Conservation (phyloP, 306 rosid genomes). For the Psophocarpus tetragonolobus region DNA sequence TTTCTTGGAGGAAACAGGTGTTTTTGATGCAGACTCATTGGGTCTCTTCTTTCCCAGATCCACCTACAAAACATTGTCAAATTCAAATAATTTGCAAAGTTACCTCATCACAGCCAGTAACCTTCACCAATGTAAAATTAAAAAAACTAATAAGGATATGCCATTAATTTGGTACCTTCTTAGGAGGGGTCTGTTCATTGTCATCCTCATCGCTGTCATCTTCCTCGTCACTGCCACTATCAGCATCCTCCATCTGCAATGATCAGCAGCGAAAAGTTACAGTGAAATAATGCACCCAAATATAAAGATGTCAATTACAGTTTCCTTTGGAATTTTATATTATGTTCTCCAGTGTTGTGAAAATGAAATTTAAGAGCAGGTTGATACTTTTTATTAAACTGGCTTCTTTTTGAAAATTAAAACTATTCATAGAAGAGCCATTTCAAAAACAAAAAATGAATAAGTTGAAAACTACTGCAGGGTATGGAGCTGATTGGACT, state of each 20-base stretch:
- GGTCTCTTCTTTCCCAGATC: slow-evolving; percentile 66
- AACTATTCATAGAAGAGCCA: background rate
- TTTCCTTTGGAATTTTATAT: background rate
- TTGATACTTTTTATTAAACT: background rate
- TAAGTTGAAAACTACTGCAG: background rate
- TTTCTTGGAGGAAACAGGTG: slow-evolving; percentile 70
- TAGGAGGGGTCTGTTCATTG: slow-evolving; percentile 53
- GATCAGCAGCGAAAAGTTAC: background rate
- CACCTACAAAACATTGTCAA: slow-evolving; percentile 32
- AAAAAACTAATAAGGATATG: background rate
- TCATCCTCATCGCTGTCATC: slow-evolving; percentile 51
- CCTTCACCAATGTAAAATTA: background rate
- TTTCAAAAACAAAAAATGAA: background rate
- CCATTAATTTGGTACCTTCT: slow-evolving; percentile 47
- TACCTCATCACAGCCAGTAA: background rate
- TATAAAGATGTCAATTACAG: background rate
- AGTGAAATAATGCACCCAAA: background rate
- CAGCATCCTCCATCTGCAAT: slow-evolving; percentile 49
- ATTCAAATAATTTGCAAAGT: background rate
- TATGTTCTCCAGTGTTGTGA: background rate
- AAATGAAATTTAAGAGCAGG: background rate
- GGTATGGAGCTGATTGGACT: background rate
- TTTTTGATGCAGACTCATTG: slow-evolving; percentile 61
- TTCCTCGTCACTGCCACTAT: slow-evolving; percentile 40
- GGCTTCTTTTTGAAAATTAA: background rate